Evolutionary conservation across 345 rosid species (phyloP).

Genomic region (Anastatica hierochuntica): DNA sequence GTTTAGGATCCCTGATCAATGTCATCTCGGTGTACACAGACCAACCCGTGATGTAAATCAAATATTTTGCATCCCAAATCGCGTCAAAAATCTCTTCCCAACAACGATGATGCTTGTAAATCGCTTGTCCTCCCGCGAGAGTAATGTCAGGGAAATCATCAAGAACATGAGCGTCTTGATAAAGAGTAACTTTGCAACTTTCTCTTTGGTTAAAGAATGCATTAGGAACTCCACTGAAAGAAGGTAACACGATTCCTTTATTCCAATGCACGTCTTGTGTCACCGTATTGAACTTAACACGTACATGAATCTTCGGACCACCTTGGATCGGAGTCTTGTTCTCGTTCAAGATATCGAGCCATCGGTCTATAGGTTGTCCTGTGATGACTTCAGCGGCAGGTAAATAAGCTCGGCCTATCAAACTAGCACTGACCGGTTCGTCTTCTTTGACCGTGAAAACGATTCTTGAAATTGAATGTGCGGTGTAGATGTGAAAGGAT

Average conservation of each 20-base stretch:
- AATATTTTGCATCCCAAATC: constrained; percentile 40
- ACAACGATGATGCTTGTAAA: constrained; percentile 41
- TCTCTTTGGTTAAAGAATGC: constrained; percentile 48
- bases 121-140: not conserved
- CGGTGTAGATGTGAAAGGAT: constrained; percentile 47
- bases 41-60: constrained; percentile 81
- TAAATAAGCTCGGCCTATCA: constrained; percentile 66
- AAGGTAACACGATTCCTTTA: constrained; percentile 36
- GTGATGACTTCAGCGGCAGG: constrained; percentile 41
- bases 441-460: constrained; percentile 52
- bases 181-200: constrained; percentile 60
- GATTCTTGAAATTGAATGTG: constrained; percentile 47
- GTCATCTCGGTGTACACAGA: constrained; percentile 45
- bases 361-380: constrained; percentile 26
- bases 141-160: constrained; percentile 25
- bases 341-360: constrained; percentile 42
- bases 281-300: constrained; percentile 33
- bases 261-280: constrained; percentile 39
- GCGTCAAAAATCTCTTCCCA: constrained; percentile 84
- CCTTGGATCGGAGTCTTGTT: constrained; percentile 29
- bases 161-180: constrained; percentile 70
- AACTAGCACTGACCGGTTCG: constrained; percentile 41
- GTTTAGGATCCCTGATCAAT: constrained; percentile 47
- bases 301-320: constrained; percentile 36
- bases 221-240: constrained; percentile 40